Percentiles rank a stretch among this genome's conserved stretches.
Conservation (phyloP, 179 eudicot species). For the Spinacia oleracea region DNA sequence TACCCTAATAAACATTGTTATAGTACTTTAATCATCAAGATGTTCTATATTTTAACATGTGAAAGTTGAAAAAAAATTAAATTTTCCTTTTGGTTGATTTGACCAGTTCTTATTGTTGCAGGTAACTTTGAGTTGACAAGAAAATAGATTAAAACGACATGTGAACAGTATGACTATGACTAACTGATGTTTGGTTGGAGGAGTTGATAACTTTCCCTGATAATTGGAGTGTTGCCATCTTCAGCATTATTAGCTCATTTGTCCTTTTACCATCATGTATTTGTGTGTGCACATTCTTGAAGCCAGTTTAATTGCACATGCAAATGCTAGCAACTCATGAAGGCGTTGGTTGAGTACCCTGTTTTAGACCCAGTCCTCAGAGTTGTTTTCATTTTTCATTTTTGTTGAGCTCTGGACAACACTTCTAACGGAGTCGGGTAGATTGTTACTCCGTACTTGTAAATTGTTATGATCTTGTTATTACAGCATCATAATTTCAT, state of each 20-base stretch:
- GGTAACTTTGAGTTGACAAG: not conserved
- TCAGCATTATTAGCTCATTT: not conserved
- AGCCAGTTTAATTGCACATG: not conserved
- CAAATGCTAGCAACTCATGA: not conserved
- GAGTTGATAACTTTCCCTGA: constrained; percentile 9
- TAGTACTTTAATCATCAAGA: not conserved
- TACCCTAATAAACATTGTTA: too few relatives aligned
- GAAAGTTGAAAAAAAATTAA: not conserved
- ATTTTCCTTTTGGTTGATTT: not conserved
- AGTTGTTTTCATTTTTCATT: not conserved
- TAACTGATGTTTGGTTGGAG: not conserved
- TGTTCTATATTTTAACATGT: not conserved
- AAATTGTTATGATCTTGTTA: too few relatives aligned
- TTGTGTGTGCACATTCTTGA: not conserved
- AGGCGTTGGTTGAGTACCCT: not conserved
- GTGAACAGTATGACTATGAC: not conserved
- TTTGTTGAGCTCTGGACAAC: not conserved
- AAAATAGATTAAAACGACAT: not conserved
- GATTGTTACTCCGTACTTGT: too few relatives aligned
- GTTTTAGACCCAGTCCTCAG: not conserved
- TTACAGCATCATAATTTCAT: too few relatives aligned
- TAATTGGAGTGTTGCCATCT: not conserved
- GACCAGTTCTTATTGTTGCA: not conserved
- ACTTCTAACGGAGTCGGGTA: not conserved
- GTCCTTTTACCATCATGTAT: not conserved